Evolutionary conservation across 345 rosid genomes (phyloP), one percentile per base, ranked within the genome.

Genomic region (Syzygium oleosum): DNA sequence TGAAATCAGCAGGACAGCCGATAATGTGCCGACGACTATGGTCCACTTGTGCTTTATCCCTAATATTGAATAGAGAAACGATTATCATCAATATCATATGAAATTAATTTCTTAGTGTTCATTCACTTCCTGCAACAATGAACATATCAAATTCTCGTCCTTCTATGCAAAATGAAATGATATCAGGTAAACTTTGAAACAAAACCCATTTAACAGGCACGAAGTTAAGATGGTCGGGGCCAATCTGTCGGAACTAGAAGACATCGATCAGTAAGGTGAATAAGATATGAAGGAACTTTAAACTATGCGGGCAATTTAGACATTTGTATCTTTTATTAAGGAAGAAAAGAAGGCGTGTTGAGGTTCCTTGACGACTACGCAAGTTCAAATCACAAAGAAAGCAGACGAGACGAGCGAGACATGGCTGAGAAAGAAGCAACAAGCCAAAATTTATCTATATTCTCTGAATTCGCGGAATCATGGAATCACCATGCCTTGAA

Each of bases 1-100:
- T 13, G 92, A 78, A 87, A 91, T 46, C 51, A 91, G 51, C 12
- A 91, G 80, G 77, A 90, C 83, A 19, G 87, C 87, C 85, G 93
- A 91, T 85, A 92, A 87, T 56, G 92, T 22, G 55, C 88, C 90
- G 17, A 92, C 29, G 84, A 89, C 52, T 85, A 92, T 63, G 19
- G 63, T 51, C 96, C 94, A 92, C 85, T 78, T 88, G 31, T 58
- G 86, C 51, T 34, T 88, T 13, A 34, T 52, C 65, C 89, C 93
- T 89, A 90, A 85, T 59, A 52, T 59, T 56, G 27, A 49, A 19
- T 73, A 73, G 49, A 73, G 80, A 73, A 73, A 73, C 14, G 14
- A 38, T 73, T 51, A 38, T 65, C 59, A 73, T 73, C 80, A 73
- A 9, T 38, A 73, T 34, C 80, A 41, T 68, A 9, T 34, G 80